These are phyloP conservation scores for Backusella psychrophila DNA, from an alignment of 192 early-diverging fungal genomes.

Conservation along the genomic window DNA sequence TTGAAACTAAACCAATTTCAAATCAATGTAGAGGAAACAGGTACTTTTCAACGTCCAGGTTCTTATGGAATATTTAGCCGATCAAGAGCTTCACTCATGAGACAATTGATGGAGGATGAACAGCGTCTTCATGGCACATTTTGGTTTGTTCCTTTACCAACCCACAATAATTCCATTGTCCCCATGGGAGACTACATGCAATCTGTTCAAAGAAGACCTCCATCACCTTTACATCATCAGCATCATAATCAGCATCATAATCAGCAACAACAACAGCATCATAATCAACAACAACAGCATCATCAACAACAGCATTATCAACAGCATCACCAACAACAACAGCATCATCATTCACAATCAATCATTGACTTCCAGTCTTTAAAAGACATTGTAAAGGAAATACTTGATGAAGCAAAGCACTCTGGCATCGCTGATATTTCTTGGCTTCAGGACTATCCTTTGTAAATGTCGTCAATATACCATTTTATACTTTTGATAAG, in stretches of 20 bases:
- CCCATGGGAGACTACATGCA: neutral
- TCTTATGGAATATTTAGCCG: neutral
- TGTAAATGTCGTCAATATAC: neutral
- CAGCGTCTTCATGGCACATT: neutral
- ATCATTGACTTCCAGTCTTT: neutral
- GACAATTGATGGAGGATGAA: neutral
- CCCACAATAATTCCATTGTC: no score
- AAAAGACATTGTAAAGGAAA: constrained; percentile 17
- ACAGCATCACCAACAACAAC: neutral
- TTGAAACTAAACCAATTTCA: neutral
- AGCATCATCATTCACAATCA: neutral
- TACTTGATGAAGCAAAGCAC: constrained; percentile 29
- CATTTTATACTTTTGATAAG: neutral
- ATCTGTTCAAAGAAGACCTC: neutral
- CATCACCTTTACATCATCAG: neutral
- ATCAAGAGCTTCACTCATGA: neutral
- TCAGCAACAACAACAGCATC: neutral
- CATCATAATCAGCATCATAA: neutral
- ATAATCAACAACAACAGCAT: neutral
- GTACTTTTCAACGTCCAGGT: no score
- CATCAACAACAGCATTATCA: neutral
- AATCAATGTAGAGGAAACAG: neutral
- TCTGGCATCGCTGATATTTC: constrained; percentile 18
- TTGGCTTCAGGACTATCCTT: constrained; percentile 26
- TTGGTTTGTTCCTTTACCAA: neutral